Evolutionary conservation across 345 rosid genomes (phyloP).

Genomic region (Arabidopsis suecica): DNA sequence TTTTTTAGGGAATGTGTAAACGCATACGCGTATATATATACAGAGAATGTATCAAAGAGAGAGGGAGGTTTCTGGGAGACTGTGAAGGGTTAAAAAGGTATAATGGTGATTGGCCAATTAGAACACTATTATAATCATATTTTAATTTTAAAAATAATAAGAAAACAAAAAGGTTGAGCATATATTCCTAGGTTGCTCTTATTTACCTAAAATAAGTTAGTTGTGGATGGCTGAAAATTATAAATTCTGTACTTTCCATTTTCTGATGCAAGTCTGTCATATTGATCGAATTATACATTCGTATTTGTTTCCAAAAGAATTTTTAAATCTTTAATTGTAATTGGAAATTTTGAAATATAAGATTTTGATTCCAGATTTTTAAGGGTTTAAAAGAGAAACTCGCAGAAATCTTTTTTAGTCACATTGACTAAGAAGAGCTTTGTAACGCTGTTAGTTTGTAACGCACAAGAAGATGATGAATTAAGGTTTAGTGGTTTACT

Average conservation of each 20-base stretch:
- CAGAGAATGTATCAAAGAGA: slow-evolving; percentile 23
- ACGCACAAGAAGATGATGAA: slow-evolving; percentile 33
- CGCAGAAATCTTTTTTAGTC: slow-evolving; percentile 29
- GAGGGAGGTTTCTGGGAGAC: slow-evolving; percentile 35
- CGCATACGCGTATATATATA: slow-evolving; percentile 27
- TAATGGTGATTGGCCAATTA: slow-evolving; percentile 34
- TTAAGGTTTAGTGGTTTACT: slow-evolving; percentile 10
- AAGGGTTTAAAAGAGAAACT: slow-evolving; percentile 6
- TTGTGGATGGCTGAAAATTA: not conserved
- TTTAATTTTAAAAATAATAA: not conserved
- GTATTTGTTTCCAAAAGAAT: not conserved
- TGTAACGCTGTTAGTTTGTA: slow-evolving; percentile 37
- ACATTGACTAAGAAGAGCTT: slow-evolving; percentile 26
- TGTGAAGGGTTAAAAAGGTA: slow-evolving; percentile 29
- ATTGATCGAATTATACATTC: not conserved
- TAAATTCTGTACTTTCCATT: not conserved
- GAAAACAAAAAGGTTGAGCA: not conserved
- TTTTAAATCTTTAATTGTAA: not conserved
- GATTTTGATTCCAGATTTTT: not conserved
- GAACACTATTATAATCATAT: not conserved
- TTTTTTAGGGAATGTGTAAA: slow-evolving; percentile 7
- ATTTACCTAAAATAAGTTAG: slow-evolving; percentile 7
- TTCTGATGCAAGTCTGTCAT: not conserved
- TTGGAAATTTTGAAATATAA: not conserved
- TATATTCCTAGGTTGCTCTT: not conserved